Evolutionary conservation across 2,329 filamentous ascomycete species (phyloP), one percentile per base, ranked within the genome.

Genomic region (Alternaria conjuncta): DNA sequence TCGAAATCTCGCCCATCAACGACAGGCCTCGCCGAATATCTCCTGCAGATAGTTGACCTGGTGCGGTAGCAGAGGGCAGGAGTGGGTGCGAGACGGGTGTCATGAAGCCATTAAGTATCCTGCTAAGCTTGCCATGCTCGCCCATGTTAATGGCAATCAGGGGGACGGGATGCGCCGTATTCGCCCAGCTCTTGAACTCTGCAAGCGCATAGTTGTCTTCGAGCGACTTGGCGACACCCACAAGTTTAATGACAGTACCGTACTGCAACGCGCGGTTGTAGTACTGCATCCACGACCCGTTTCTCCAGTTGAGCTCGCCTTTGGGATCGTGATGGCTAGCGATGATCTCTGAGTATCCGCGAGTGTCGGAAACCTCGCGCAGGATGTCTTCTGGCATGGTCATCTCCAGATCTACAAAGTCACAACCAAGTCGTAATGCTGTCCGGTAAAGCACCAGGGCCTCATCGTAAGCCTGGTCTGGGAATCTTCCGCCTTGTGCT

Each of bases 121-220:
- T 90, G 75, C 93, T 97, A 45, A 97, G 86, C 82, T 97, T 96
- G 53, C 96, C 96, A 25, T 88, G 84, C 51, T 88, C 85, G 28
- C 95, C 94, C 95, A 99, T 98, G 81, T 99, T 99, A 77, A 99
- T 91, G 2, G 92, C 93, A 71, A 99, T 97, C 59, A 99, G 83
- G 1, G 94, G 95, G n/a, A 89, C 89, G 57, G 91, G 86, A 75
- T 96, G 91, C 2, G 92, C 87, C 23, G 86, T 84, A 41, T 88
- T 84, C 81, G 94, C 94, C 83, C 88, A 90, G 21, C 86, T 82
- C 82, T 92, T 94, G 87, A 99, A 99, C 53, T 87, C 88, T 44
- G 89, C 88, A 28, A 98, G 86, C 44, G 91, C 89, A 75, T 92
- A 96, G 79, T 99, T 99, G 81, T 98, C 94, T 64, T 94, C 89